These are phyloP conservation scores for Mycena haematopus DNA, from an alignment of 768 basidiomycete genomes.

Conservation along the genomic window DNA sequence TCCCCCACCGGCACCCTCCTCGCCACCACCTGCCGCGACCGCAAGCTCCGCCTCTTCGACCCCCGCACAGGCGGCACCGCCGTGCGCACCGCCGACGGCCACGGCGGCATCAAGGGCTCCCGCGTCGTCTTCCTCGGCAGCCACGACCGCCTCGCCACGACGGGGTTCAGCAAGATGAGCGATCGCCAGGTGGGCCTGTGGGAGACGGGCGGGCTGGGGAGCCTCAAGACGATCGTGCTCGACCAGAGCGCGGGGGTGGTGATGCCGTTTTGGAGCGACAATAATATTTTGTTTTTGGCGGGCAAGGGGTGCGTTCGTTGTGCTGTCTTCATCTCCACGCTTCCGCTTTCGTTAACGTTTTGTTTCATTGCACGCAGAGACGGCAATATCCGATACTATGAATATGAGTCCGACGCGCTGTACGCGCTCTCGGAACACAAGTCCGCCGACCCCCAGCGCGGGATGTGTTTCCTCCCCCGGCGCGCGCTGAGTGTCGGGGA, in stretches of 20 bases:
- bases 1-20: conserved; percentile 81
- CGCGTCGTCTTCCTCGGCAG: conserved; percentile 93
- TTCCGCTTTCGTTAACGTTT: neutral
- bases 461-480: conserved; percentile 95
- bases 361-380: conserved; percentile 56
- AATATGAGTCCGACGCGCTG: conserved; percentile 88
- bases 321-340: too few species aligned
- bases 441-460: conserved; percentile 91
- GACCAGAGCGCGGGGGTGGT: conserved; percentile 2
- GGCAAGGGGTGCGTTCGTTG: conserved; percentile 15
- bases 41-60: conserved; percentile 92
- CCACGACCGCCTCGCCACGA: conserved; percentile 87
- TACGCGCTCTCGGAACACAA: conserved; percentile 84
- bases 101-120: conserved; percentile 92
- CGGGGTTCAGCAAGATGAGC: conserved; percentile 96
- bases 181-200: conserved; percentile 91
- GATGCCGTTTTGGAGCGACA: conserved; percentile 98
- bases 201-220: conserved; percentile 81
- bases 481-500: conserved; percentile 88
- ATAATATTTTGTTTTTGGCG: conserved; percentile 78
- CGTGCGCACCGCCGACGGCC: conserved; percentile 83
- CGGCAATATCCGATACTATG: conserved; percentile 97
- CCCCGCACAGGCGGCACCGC: conserved; percentile 84
- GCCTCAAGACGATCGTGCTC: conserved; percentile 41
- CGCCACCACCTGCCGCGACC: conserved; percentile 91